These are phyloP conservation scores for Pythium guiyangense DNA, from an alignment of 352 stramenopile genomes.

Conservation along the genomic window DNA sequence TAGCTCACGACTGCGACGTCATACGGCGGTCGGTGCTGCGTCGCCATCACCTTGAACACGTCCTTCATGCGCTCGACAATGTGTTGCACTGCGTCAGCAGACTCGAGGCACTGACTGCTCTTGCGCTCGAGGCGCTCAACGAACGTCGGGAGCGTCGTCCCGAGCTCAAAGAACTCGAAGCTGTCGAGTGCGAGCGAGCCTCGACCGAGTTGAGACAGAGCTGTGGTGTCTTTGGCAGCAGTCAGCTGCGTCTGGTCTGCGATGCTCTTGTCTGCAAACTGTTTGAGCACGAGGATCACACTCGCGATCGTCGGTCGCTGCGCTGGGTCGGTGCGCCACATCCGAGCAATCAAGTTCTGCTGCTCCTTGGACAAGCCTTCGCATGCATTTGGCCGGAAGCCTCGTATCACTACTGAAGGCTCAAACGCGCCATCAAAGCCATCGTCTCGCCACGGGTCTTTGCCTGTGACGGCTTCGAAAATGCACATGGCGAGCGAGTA, in stretches of 20 bases:
- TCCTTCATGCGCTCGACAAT: background rate
- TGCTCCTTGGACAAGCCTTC: background rate
- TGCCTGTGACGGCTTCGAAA: constrained; percentile 1
- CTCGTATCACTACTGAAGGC: background rate
- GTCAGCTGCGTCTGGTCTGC: background rate
- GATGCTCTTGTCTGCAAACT: background rate
- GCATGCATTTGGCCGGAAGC: background rate
- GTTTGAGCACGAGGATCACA: background rate
- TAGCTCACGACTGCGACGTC: too few relatives aligned
- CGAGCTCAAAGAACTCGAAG: background rate
- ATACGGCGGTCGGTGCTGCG: too few relatives aligned
- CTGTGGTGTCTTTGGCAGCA: background rate
- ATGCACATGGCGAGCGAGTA: constrained; percentile 7
- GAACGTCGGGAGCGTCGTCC: background rate
- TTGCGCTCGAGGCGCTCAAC: background rate
- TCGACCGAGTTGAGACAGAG: background rate
- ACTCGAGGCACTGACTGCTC: background rate
- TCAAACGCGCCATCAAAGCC: too few relatives aligned
- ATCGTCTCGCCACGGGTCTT: background rate
- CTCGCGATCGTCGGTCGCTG: background rate
- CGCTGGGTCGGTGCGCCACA: background rate
- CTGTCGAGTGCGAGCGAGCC: background rate
- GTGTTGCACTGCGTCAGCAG: background rate
- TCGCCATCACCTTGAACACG: background rate
- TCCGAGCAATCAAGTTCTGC: background rate